Percentiles rank a stretch among this genome's conserved stretches.
These are phyloP conservation scores for Theobroma cacao DNA, from an alignment of 345 rosid genomes.

Conservation along the genomic window DNA sequence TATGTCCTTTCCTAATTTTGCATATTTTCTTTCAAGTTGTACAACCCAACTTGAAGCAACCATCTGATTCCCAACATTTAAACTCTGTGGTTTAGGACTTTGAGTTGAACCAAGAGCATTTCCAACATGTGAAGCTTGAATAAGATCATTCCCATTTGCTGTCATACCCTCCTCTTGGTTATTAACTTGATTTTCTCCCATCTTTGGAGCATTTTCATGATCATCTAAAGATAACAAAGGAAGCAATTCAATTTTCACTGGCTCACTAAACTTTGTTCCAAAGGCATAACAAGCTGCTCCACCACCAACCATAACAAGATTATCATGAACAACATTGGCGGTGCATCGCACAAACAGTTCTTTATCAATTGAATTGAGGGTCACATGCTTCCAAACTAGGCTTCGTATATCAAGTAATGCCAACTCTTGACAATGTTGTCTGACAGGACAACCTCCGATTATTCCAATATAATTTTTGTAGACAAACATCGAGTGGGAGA, in stretches of 20 bases:
- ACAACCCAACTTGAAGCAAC: constrained; percentile 39
- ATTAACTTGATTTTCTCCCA: constrained; percentile 25
- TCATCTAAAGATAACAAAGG: constrained; percentile 31
- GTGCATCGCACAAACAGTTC: constrained; percentile 78
- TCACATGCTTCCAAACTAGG: constrained; percentile 59
- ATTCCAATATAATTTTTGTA: constrained; percentile 63
- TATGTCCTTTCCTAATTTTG: constrained; percentile 77
- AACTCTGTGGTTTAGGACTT: constrained; percentile 17
- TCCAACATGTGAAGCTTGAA: constrained; percentile 26
- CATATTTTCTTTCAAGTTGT: constrained; percentile 59
- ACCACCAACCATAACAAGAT: constrained; percentile 81
- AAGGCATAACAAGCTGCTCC: constrained; percentile 97
- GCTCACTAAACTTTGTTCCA: constrained; percentile 91
- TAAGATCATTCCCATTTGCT: constrained; percentile 18
- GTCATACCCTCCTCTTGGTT: constrained; percentile 21
- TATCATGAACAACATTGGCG: constrained; percentile 62
- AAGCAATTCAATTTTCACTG: constrained; percentile 64
- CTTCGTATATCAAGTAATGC: constrained; percentile 59
- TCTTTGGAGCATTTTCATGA: background rate
- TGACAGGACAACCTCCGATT: constrained; percentile 93
- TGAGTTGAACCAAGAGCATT: constrained; percentile 23
- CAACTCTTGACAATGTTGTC: constrained; percentile 66
- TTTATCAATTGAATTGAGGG: constrained; percentile 53
- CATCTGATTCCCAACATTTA: constrained; percentile 14
- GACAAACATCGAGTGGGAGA: constrained; percentile 87